These are phyloP conservation scores for Phialocephala subalpina DNA, from an alignment of 2,329 filamentous ascomycete species.

Conservation along the genomic window DNA sequence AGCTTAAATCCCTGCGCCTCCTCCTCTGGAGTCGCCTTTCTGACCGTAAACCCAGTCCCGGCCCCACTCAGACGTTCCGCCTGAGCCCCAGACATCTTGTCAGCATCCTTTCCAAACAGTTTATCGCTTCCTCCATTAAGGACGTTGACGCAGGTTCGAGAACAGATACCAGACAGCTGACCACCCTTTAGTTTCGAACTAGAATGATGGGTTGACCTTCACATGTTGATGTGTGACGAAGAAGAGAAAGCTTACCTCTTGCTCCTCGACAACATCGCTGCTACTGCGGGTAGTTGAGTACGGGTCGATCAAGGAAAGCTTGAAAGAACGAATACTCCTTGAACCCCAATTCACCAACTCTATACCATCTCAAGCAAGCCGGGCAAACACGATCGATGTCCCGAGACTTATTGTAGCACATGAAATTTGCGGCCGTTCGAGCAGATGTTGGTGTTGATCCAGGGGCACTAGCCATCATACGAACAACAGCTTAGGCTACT, in stretches of 20 bases:
- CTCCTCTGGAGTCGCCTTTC: not conserved
- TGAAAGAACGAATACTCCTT: no score
- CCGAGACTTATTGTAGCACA: conserved; percentile 7
- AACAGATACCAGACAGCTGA: not conserved
- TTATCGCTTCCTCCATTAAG: not conserved
- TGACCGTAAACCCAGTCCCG: not conserved
- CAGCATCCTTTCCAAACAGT: not conserved
- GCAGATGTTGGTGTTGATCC: not conserved
- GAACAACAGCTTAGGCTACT: no score
- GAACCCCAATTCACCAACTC: not conserved
- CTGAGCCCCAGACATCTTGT: not conserved
- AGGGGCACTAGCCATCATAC: no score
- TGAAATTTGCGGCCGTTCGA: conserved; percentile 3
- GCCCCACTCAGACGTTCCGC: not conserved
- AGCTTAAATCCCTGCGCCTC: not conserved
- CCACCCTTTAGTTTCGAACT: no score
- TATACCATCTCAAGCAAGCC: conserved; percentile 7
- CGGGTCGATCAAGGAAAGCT: no score
- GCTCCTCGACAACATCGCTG: no score
- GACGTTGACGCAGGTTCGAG: not conserved
- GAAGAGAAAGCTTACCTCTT: no score
- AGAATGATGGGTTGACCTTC: no score
- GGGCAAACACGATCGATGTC: not conserved
- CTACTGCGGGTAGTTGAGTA: no score
- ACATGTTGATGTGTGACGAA: no score